Base-by-base conservation (phyloP, 176 grass and related monocot species). In the Rhynchospora pubera region DNA sequence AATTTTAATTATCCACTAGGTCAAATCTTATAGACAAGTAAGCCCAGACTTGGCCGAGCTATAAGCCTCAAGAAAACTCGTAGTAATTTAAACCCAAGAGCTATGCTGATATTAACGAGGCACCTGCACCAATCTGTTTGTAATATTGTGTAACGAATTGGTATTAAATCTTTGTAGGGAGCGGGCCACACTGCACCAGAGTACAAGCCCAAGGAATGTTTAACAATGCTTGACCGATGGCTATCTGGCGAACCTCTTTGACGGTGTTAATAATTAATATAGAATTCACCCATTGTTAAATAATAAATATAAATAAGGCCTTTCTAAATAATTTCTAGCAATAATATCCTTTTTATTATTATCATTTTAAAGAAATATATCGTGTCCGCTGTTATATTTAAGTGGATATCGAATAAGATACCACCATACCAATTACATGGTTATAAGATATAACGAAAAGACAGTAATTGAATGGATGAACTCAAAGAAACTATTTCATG, bases 111-210 rank as follows among this genome's bases (percentile, higher is more conserved):
- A 61, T 23, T 28, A 61, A 51, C 2, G 10, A 51, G 3, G 21
- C 22, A 65, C 45, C 66, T 2, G 21, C 22, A 65, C 45, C 66
- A 70, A 70, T 45, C 45, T 3, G 47, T 46, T 61, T 65, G 4
- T 65, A 65, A 65, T 26, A 15, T 22, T 5, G 21, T 1, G 70
- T 45, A 42, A 57, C 10, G 6, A 70, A 28, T 28, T 5, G 10
- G 18, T 80, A 2, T 21, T 50, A 1, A 34, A 18, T 26, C 26
- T 12, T 63, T 76, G 34, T 53, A 91, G 86, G 89, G 86, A 65
- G 89, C 86, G 47, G 89, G 89, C 7, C 89, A 91, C 72, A 87
- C 89, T 82, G 63, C 89, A 45, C 79, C 85, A 3, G 90, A 87
- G 74, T 89, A 91, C 84, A 92, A 85, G 82, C 87, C 87, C 32